These are phyloP conservation scores for Paramyrothecium roridum DNA, from an alignment of 2,329 filamentous ascomycete genomes.

Conservation along the genomic window DNA sequence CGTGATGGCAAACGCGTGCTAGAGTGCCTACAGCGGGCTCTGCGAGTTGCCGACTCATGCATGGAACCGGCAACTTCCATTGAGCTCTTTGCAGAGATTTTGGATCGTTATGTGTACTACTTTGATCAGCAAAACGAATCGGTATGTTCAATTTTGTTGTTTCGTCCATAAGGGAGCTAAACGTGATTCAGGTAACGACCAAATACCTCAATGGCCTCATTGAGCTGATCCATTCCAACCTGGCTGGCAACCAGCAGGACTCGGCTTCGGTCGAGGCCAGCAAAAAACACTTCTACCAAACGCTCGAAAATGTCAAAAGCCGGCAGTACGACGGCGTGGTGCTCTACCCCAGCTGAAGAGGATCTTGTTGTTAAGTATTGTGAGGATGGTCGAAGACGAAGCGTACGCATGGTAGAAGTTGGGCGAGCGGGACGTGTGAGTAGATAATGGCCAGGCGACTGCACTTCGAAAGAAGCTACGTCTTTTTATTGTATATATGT, in stretches of 20 bases:
- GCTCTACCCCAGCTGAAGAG: constrained; percentile 51
- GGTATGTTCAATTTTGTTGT: constrained; percentile 39
- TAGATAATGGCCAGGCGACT: too few relatives aligned
- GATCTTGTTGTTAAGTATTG: not conserved
- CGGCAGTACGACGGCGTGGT: constrained; percentile 93
- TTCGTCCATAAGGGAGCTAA: constrained; percentile 11
- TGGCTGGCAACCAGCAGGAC: constrained; percentile 80
- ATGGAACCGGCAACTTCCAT: constrained; percentile 98
- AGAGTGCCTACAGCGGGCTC: constrained; percentile 90
- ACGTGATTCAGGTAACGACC: constrained; percentile 64
- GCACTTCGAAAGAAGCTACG: not conserved
- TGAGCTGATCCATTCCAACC: constrained; percentile 95
- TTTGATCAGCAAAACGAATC: constrained; percentile 99
- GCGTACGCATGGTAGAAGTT: too few relatives aligned
- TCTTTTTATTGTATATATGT: constrained; percentile 2
- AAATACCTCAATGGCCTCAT: constrained; percentile 98
- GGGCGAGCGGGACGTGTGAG: not conserved
- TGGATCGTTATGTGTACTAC: constrained; percentile 98
- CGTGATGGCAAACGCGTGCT: constrained; percentile 96
- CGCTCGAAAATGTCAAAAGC: constrained; percentile 86
- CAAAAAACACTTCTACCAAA: constrained; percentile 90
- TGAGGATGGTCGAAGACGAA: not conserved
- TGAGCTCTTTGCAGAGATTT: constrained; percentile 95
- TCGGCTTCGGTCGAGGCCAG: constrained; percentile 82
- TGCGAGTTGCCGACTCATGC: constrained; percentile 95